phyloP scores from a whole-genome alignment of 352 stramenopile species.

The Plasmopara muralis region DNA sequence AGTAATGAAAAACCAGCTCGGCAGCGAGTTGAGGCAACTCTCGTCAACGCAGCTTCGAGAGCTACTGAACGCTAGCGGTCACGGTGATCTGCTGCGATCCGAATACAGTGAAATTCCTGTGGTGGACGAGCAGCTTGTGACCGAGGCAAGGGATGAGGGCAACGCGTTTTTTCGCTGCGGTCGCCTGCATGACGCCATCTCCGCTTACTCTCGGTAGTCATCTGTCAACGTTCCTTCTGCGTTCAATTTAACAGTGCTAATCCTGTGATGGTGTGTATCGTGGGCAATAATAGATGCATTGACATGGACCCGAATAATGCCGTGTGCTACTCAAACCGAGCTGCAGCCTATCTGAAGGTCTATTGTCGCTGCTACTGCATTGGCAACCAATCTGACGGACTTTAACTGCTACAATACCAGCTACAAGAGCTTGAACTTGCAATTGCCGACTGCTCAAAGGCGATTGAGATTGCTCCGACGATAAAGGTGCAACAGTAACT shows the following conservation, averaged over 20 bases:
- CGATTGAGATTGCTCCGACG: conserved; percentile 30
- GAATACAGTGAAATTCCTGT: background rate
- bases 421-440: background rate
- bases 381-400: background rate
- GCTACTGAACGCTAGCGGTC: conserved; percentile 29
- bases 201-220: conserved; percentile 41
- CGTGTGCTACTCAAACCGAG: conserved; percentile 58
- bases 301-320: conserved; percentile 32
- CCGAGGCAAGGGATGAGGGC: conserved; percentile 35
- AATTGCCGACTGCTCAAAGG: background rate
- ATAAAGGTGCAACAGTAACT: conserved; percentile 43
- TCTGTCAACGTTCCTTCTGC: background rate
- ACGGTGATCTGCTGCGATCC: conserved; percentile 16
- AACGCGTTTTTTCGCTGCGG: conserved; percentile 48
- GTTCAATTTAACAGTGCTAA: background rate
- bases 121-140: conserved; percentile 30
- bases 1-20: conserved; percentile 17
- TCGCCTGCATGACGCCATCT: conserved; percentile 28
- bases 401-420: background rate
- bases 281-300: conserved; percentile 31
- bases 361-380: background rate
- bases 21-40: conserved; percentile 28
- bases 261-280: background rate
- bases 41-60: conserved; percentile 25
- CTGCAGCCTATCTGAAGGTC: conserved; percentile 57